Base-by-base conservation (phyloP, 176 grass and related monocot genomes). In the Puya raimondii region DNA sequence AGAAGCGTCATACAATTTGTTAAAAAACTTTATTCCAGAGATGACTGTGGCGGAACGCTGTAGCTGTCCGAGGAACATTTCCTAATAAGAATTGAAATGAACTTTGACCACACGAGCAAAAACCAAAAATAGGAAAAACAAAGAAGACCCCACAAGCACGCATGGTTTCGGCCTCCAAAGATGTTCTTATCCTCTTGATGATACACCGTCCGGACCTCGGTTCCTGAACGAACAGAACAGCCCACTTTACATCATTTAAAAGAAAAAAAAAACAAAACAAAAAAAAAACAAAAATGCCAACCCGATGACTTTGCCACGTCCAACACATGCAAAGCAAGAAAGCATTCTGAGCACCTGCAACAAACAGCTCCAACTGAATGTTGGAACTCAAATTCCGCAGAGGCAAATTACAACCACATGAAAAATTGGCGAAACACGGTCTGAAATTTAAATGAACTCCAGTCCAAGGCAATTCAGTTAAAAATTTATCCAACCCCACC, bases 171-270 rank as follows among this genome's bases (percentile, higher is more conserved):
- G 56, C 56, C 10, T 61, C 17, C 17, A 61, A 61, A 22, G n/a
- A 61, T 22, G 56, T 61, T 61, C 56, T 61, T 59, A 59, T 61
- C 56, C 54, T 59, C 54, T 59, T 59, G 54, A 59, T 59, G 54
- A 21, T 59, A 9, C 56, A 59, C 56, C 15, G 3, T 33, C 29
- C 4, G 33, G 33, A 42, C 33, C 33, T 42, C 33, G 7, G 33
- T 42, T 42, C 33, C 33, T 7, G 33, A 42, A 42, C 33, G 33
- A 42, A 42, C 33, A 7, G 7, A 42, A 42, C 4, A 6, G 33
- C 33, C 33, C 33, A 42, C 4, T 42, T 42, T 42, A 42, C 33
- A 42, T 42, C 33, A 7, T 42, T 42, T 0, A 42, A 5, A 7
- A 5, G 1, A 5, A 33, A 5, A 42, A 42, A 42, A 0, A 42